Evolutionary conservation across 2,329 filamentous ascomycete species (phyloP), one percentile per base, ranked within the genome.

Genomic region (Exophiala xenobiotica): DNA sequence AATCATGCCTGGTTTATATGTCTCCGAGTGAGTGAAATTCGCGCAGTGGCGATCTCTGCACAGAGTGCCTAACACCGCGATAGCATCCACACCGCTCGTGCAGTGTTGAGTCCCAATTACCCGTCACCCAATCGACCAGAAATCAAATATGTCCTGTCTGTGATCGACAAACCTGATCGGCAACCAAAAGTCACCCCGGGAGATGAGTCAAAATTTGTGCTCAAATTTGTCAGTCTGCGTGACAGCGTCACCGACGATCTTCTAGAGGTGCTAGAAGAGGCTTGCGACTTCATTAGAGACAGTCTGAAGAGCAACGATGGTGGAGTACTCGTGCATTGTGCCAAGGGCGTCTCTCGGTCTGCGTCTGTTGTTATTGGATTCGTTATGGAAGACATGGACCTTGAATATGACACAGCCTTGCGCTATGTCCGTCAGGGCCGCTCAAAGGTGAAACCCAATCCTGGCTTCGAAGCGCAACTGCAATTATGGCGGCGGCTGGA

Each of bases 291-390:
- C 46, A 56, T 60, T 46, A 52, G 49, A 9, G 19, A 29, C 20
- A 37, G 46, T 27, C 41, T 58, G 3, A 39, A 29, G 11, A 57
- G 51, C 14, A 46, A 53, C 9, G 49, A 56, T 20, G 58, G 58
- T 9, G 56, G 53, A n/a, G 49, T 61, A 12, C 44, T 61, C 7
- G 51, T 59, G 5, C 58, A 59, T 48, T 61, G 58, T 41, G 48
- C 58, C 29, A 51, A 51, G 35, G 58, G 58, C 6, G 26, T 61
- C n/a, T 61, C 58, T 4, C 53, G 58, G 5, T 61, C 58, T 4
- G 51, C 48, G 7, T 47, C 58, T 5, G 51, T 59, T 5, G 31
- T 57, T 6, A 53, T 54, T n/a, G 58, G 41, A 1, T 59, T 55
- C 31, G 31, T 54, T 27, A 60, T 60, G 57, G 45, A 55, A 37